phyloP scores from a whole-genome alignment of 352 stramenopile species.

The Peronospora destructor region DNA sequence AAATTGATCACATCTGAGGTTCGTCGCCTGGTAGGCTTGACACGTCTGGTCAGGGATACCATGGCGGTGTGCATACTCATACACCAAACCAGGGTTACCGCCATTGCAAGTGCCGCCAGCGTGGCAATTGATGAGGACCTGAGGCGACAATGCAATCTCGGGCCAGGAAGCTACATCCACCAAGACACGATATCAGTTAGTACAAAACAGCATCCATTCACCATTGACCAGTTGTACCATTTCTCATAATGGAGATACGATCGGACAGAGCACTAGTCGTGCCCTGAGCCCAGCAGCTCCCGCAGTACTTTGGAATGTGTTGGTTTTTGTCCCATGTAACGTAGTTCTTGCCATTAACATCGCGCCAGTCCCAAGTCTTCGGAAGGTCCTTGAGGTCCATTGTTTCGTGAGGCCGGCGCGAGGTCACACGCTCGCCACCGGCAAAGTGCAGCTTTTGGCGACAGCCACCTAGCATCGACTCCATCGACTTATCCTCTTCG shows the following conservation, averaged over 20 bases:
- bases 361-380: slow-evolving; percentile 91
- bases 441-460: slow-evolving; percentile 59
- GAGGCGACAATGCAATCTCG: slow-evolving; percentile 70
- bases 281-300: slow-evolving; percentile 89
- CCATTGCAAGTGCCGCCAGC: slow-evolving; percentile 72
- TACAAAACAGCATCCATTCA: slow-evolving; percentile 5
- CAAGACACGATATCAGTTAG: slow-evolving; percentile 1
- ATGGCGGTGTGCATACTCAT: slow-evolving; percentile 82
- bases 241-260: slow-evolving; percentile 87
- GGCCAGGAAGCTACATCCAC: slow-evolving; percentile 53
- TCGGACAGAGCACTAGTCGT: slow-evolving; percentile 86
- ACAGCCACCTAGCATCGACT: slow-evolving; percentile 34
- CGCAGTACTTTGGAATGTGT: slow-evolving; percentile 93
- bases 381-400: slow-evolving; percentile 82
- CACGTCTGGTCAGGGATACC: slow-evolving; percentile 91
- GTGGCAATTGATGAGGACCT: slow-evolving; percentile 83
- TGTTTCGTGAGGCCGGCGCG: slow-evolving; percentile 66
- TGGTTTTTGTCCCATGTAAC: slow-evolving; percentile 95
- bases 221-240: slow-evolving; percentile 34
- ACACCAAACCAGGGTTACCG: slow-evolving; percentile 75
- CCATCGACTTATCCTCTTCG: slow-evolving; percentile 17
- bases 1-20: slow-evolving; percentile 69
- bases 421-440: slow-evolving; percentile 61
- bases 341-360: slow-evolving; percentile 90
- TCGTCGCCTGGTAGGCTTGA: slow-evolving; percentile 86